Conservation (phyloP, 2,329 filamentous ascomycete species). For the Plenodomus tracheiphilus region DNA sequence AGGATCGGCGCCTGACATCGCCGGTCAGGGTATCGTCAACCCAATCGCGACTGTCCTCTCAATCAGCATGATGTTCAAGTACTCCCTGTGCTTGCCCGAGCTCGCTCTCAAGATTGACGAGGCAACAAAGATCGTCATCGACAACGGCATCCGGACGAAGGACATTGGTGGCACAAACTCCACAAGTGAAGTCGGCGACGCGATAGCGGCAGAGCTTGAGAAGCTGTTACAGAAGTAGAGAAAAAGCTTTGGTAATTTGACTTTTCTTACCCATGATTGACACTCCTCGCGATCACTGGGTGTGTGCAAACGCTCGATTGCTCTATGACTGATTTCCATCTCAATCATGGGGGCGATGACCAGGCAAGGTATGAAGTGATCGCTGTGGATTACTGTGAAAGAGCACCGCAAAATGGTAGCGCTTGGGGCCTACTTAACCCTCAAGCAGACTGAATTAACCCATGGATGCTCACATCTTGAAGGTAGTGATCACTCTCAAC, state of each 20-base stretch:
- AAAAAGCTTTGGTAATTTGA: neutral
- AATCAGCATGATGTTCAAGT: conserved; percentile 93
- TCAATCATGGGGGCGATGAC: too few species aligned
- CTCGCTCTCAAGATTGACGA: conserved; percentile 80
- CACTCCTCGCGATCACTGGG: too few species aligned
- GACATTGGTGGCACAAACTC: conserved; percentile 79
- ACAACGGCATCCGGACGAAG: conserved; percentile 75
- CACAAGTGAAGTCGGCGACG: conserved; percentile 82
- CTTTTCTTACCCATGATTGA: neutral
- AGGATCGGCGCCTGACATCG: conserved; percentile 92
- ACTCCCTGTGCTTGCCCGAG: conserved; percentile 78
- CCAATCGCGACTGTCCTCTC: conserved; percentile 90
- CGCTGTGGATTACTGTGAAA: too few species aligned
- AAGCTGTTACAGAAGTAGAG: conserved; percentile 59
- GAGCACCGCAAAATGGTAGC: too few species aligned
- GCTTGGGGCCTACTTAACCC: too few species aligned
- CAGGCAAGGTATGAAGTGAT: too few species aligned
- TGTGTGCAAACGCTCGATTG: too few species aligned
- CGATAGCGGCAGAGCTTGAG: conserved; percentile 73
- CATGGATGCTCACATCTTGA: too few species aligned
- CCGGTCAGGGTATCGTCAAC: conserved; percentile 88
- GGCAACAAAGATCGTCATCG: conserved; percentile 78
- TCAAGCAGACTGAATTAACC: too few species aligned
- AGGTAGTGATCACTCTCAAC: too few species aligned
- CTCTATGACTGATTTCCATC: too few species aligned